Conservation (phyloP, 2,329 filamentous ascomycete species). For the Lasiodiplodia sp. region DNA sequence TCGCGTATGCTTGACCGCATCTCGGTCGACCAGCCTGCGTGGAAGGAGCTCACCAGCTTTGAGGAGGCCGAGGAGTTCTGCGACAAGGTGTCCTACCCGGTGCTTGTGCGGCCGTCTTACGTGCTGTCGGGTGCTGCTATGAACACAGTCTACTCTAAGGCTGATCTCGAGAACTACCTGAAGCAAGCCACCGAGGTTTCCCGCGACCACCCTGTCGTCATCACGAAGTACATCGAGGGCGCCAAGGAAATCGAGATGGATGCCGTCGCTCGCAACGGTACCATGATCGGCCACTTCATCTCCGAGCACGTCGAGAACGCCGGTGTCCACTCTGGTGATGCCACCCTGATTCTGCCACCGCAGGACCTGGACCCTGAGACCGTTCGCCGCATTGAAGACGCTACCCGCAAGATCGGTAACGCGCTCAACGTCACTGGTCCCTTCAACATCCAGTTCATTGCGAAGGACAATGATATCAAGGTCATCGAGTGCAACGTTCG, state of each 20-base stretch:
- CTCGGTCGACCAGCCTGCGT: conserved; percentile 92
- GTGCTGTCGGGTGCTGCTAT: conserved; percentile 97
- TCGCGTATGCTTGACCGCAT: conserved; percentile 97
- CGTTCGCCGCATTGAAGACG: conserved; percentile 89
- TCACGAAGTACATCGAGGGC: conserved; percentile 99
- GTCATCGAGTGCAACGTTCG: conserved; percentile 99
- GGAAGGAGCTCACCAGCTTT: conserved; percentile 97
- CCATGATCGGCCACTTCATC: conserved; percentile 93
- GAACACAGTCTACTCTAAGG: conserved; percentile 98
- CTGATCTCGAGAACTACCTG: conserved; percentile 87
- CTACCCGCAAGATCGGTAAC: conserved; percentile 91
- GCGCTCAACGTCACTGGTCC: conserved; percentile 96
- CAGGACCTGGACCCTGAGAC: conserved; percentile 92
- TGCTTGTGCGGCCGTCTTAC: conserved; percentile 94
- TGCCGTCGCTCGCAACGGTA: conserved; percentile 88
- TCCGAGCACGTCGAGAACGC: conserved; percentile 99
- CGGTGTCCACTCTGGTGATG: conserved; percentile 97
- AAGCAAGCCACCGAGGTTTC: conserved; percentile 93
- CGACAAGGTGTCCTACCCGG: conserved; percentile 86
- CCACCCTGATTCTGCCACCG: conserved; percentile 91
- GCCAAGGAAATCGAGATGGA: conserved; percentile 99
- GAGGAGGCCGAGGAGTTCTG: conserved; percentile 90
- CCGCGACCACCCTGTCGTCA: conserved; percentile 93
- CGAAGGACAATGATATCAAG: conserved; percentile 99
- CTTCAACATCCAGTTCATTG: conserved; percentile 99